A percentile compares a stretch with the other conserved stretches of the same genome.
Conservation (phyloP, 2,329 filamentous ascomycete species). For the Neofusicoccum ribis region DNA sequence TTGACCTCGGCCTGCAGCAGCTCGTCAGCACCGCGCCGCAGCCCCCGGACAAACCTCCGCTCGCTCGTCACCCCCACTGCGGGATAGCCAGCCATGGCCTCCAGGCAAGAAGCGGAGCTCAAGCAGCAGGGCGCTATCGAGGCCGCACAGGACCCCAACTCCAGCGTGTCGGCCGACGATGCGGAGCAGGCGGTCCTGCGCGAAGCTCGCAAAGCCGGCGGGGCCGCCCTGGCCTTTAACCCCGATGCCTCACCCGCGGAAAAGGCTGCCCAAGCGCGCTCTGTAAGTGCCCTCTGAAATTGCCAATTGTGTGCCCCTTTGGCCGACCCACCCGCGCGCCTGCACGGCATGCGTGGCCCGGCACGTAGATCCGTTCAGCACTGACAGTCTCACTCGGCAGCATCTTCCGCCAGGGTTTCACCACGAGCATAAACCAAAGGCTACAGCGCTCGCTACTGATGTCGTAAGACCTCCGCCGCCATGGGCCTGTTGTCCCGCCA, state of each 20-base stretch:
- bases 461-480: slow-evolving; percentile 47
- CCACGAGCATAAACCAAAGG: slow-evolving; percentile 61
- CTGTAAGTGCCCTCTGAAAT: slow-evolving; percentile 56
- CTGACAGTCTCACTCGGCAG: slow-evolving; percentile 41
- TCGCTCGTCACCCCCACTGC: slow-evolving; percentile 6
- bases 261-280: slow-evolving; percentile 77
- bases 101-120: slow-evolving; percentile 56
- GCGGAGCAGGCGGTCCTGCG: slow-evolving; percentile 73
- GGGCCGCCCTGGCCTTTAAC: slow-evolving; percentile 81
- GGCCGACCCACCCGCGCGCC: slow-evolving; percentile 12
- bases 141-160: slow-evolving; percentile 71
- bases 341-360: slow-evolving; percentile 14
- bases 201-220: slow-evolving; percentile 76
- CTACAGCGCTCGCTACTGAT: slow-evolving; percentile 74
- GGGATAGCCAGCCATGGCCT: slow-evolving; percentile 19
- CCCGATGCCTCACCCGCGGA: slow-evolving; percentile 79
- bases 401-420: slow-evolving; percentile 65
- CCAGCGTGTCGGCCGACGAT: slow-evolving; percentile 65
- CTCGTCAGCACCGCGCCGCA: slow-evolving; percentile 4
- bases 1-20: background rate
- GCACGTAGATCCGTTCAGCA: slow-evolving; percentile 17
- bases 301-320: slow-evolving; percentile 15
- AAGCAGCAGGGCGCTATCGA: slow-evolving; percentile 81
- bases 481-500: slow-evolving; percentile 17
- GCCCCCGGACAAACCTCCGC: slow-evolving; percentile 3